Base-by-base conservation (phyloP, 2,329 filamentous ascomycete species). In the Dothideomycetidae sp. region DNA sequence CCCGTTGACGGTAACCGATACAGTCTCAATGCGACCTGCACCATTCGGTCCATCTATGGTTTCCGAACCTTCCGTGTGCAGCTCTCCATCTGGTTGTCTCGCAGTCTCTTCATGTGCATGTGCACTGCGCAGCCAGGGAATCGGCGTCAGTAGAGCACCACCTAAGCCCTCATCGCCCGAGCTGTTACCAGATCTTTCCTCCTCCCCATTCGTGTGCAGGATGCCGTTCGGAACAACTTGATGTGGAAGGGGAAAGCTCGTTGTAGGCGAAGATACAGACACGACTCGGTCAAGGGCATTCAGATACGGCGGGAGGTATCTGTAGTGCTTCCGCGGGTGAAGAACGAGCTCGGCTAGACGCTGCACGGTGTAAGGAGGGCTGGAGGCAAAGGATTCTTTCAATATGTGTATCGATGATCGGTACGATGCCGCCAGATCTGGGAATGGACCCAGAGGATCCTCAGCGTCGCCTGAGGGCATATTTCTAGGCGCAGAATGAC, bases 361-460 rank as follows among this genome's bases (percentile, higher is more conserved):
- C 60, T 98, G 90, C 44, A 94, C 72, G 3, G 90, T 96, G 56
- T 96, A 84, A 0, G 90, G 90, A 1, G 90, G 88, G 48, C 81
- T 72, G 3, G 66, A 63, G 14, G 71, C 54, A 58, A 98, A 98
- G 46, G 70, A 71, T 2, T 44, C 39, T 19, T 53, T 49, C n/a
- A 58, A 47, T 3, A 50, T 48, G 29, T 43, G 46, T 5, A 46
- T 46, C 2, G 49, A 52, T 13, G 41, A 48, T 17, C 52, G 45
- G 40, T 54, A 58, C 15, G 83, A 71, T 37, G 68, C 66, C 40
- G 67, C 60, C 34, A 88, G 64, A 44, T 77, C 75, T 5, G 67
- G 66, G 26, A 23, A 38, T 2, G 29, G 18, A 10, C 13, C 36
- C n/a, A 38, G 36, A 7, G 19, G 11, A 23, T 33, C 36, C 12